phyloP scores from a whole-genome alignment of 2,329 filamentous ascomycete species.

The Microdochium paspali region DNA sequence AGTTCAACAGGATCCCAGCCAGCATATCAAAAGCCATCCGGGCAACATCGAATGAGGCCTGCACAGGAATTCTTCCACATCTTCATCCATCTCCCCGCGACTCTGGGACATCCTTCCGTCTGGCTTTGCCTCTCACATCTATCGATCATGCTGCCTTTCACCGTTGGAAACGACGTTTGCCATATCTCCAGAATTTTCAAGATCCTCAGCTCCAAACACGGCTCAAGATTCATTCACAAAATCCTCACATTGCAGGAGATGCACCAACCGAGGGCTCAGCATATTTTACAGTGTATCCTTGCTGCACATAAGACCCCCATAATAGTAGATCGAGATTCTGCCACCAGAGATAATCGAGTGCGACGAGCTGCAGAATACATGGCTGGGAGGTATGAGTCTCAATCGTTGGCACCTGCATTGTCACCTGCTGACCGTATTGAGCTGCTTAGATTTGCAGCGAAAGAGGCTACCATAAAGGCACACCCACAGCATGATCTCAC shows the following conservation, averaged over 20 bases:
- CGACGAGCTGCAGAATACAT: slow-evolving; percentile 30
- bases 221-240: slow-evolving; percentile 34
- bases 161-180: slow-evolving; percentile 74
- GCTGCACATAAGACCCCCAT: slow-evolving; percentile 4
- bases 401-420: background rate
- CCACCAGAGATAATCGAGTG: slow-evolving; percentile 13
- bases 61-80: no score
- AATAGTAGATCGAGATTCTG: background rate
- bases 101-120: no score
- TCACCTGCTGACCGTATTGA: slow-evolving; percentile 1
- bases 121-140: slow-evolving; percentile 4
- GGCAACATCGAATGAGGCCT: no score
- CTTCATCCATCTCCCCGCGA: no score
- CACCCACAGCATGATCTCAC: slow-evolving; percentile 48
- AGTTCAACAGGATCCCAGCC: no score
- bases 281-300: slow-evolving; percentile 6
- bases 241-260: slow-evolving; percentile 35
- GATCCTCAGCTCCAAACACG: slow-evolving; percentile 38
- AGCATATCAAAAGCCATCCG: no score
- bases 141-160: slow-evolving; percentile 52
- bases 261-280: slow-evolving; percentile 2
- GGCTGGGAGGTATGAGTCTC: slow-evolving; percentile 30
- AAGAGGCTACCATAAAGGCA: slow-evolving; percentile 69
- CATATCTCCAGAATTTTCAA: slow-evolving; percentile 53
- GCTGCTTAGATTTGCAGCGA: slow-evolving; percentile 52